These are phyloP conservation scores for Acanthamoeba sp. DNA, from an alignment of 208 protist genomes.

Conservation along the genomic window DNA sequence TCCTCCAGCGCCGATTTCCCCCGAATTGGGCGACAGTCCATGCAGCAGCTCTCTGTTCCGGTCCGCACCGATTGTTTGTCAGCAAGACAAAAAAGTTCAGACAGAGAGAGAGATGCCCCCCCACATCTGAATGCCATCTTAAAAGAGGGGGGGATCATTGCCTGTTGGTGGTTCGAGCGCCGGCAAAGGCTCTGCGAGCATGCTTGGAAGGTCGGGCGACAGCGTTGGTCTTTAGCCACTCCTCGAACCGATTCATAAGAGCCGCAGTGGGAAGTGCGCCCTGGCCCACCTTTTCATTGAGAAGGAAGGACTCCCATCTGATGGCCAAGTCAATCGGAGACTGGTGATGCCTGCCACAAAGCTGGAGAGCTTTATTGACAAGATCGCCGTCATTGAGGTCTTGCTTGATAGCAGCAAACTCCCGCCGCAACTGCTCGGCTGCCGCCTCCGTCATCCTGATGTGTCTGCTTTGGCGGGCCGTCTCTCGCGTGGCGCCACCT, in stretches of 20 bases:
- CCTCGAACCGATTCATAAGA: background rate
- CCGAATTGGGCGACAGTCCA: background rate
- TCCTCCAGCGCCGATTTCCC: background rate
- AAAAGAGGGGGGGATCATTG: background rate
- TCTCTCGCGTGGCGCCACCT: no score
- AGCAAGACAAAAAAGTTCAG: no score
- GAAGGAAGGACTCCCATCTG: conserved; percentile 6
- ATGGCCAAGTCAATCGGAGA: background rate
- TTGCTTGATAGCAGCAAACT: background rate
- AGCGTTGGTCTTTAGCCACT: background rate
- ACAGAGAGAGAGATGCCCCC: background rate
- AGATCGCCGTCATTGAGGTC: background rate
- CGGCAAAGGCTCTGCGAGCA: conserved; percentile 6
- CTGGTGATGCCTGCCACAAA: background rate
- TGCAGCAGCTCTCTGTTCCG: background rate
- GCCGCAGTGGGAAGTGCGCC: background rate
- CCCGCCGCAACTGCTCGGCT: background rate
- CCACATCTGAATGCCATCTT: background rate
- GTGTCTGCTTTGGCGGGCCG: background rate
- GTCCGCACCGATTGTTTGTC: background rate
- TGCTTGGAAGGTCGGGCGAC: background rate
- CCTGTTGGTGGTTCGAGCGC: background rate
- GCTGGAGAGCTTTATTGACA: background rate
- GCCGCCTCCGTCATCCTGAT: background rate
- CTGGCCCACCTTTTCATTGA: background rate